Conservation (phyloP, 306 rosid species). For the Dalbergia oliveri region DNA sequence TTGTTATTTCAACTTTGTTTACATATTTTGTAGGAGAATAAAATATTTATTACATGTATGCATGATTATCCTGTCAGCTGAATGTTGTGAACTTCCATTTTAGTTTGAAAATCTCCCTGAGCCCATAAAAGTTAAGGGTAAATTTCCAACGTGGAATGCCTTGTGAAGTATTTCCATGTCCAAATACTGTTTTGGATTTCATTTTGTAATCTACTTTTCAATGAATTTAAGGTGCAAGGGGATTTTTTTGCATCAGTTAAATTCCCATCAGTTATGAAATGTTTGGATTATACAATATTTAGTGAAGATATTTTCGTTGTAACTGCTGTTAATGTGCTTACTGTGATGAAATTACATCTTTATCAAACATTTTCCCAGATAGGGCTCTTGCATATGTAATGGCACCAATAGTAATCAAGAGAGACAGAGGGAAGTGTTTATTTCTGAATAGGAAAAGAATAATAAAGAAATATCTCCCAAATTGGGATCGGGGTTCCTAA, state of each 20-base stretch:
- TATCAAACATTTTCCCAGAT: no score
- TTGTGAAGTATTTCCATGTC: background rate
- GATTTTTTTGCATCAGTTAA: background rate
- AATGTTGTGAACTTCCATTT: slow-evolving; percentile 5
- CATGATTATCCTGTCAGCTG: background rate
- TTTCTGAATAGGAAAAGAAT: no score
- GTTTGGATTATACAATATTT: background rate
- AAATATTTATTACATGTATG: background rate
- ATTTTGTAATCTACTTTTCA: slow-evolving; percentile 3
- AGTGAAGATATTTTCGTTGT: no score
- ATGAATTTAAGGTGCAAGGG: background rate
- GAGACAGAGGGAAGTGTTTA: no score
- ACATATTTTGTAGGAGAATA: background rate
- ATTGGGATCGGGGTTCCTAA: no score
- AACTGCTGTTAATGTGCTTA: no score
- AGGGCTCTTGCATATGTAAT: no score
- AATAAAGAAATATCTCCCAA: no score
- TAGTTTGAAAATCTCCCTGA: slow-evolving; percentile 4
- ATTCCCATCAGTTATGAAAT: background rate
- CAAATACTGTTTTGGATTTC: background rate
- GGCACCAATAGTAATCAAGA: no score
- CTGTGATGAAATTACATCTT: no score
- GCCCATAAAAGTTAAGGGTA: background rate
- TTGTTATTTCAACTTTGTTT: slow-evolving; percentile 22
- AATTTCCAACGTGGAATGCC: background rate